Evolutionary conservation across 192 early-diverging fungal species (phyloP).

Genomic region (Irineochytrium annulatum): DNA sequence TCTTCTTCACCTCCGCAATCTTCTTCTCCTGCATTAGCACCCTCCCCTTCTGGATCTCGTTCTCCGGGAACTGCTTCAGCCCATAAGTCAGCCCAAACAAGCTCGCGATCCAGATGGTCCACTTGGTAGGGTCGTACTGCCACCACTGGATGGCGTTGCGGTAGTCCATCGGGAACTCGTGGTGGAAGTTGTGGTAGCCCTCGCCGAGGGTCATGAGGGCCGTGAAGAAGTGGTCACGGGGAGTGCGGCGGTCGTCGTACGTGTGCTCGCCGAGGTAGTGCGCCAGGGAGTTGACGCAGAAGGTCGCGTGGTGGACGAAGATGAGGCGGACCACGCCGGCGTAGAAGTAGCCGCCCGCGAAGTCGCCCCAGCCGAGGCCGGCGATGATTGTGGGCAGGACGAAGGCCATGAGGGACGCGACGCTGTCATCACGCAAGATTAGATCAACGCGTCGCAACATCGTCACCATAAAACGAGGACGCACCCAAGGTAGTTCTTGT

Average conservation of each 20-base stretch:
- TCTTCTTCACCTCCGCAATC: constrained; percentile 48
- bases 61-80: constrained; percentile 42
- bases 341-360: constrained; percentile 47
- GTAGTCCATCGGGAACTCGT: constrained; percentile 55
- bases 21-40: constrained; percentile 79
- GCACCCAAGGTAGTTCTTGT: constrained; percentile 37
- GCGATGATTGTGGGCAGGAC: constrained; percentile 78
- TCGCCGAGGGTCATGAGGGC: constrained; percentile 51
- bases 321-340: constrained; percentile 45
- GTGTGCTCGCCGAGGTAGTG: constrained; percentile 46
- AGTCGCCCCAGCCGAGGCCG: constrained; percentile 67
- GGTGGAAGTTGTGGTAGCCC: constrained; percentile 69
- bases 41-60: constrained; percentile 50
- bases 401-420: constrained; percentile 65
- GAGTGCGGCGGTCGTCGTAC: constrained; percentile 74
- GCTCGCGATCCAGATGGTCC: constrained; percentile 49
- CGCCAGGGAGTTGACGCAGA: constrained; percentile 58
- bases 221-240: constrained; percentile 42
- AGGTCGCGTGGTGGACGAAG: constrained; percentile 54
- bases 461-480: not conserved
- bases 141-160: constrained; percentile 47
- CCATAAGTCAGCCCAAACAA: constrained; percentile 44
- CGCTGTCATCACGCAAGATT: constrained; percentile 34
- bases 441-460: constrained; percentile 3
- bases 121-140: constrained; percentile 56